Percentiles rank a stretch among this genome's conserved stretches.
These are phyloP conservation scores for Fusarium caatingaense DNA, from an alignment of 2,329 filamentous ascomycete species.

Conservation along the genomic window DNA sequence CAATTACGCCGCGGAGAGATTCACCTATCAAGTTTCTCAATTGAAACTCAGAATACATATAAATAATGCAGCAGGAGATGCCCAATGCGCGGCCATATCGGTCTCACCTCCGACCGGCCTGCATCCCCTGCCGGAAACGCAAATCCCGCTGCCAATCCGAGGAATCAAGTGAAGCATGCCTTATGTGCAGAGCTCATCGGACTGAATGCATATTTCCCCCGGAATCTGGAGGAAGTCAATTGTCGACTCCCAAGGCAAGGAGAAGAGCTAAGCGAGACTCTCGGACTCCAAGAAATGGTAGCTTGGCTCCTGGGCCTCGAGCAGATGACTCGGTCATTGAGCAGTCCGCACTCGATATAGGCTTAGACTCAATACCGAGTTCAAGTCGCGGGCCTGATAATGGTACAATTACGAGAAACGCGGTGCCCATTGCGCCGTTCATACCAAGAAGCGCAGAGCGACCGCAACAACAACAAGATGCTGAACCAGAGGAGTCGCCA, in stretches of 20 bases:
- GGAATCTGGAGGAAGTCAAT: slow-evolving; percentile 40
- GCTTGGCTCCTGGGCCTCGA: not conserved
- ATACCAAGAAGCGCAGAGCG: not conserved
- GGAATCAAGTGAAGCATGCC: slow-evolving; percentile 60
- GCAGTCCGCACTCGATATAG: not conserved
- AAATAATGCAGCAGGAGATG: slow-evolving; percentile 1
- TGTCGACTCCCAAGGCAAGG: slow-evolving; percentile 30
- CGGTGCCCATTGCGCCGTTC: not conserved
- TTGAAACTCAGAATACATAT: not conserved
- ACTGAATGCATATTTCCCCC: slow-evolving; percentile 67
- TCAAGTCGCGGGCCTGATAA: not conserved
- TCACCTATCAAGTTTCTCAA: not conserved
- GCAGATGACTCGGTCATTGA: not conserved
- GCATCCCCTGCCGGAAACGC: slow-evolving; percentile 68
- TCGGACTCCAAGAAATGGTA: not conserved
- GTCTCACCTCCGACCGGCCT: slow-evolving; percentile 71
- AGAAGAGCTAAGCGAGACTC: slow-evolving; percentile 14
- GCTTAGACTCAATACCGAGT: not conserved
- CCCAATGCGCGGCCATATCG: slow-evolving; percentile 62
- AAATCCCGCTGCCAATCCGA: slow-evolving; percentile 72
- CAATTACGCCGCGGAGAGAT: not conserved
- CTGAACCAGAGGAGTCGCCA: slow-evolving; percentile 42
- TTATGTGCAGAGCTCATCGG: slow-evolving; percentile 68
- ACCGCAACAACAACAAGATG: not conserved
- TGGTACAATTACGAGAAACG: not conserved